Conservation (phyloP, 2,329 filamentous ascomycete genomes). For the Tolypocladium inflatum region DNA sequence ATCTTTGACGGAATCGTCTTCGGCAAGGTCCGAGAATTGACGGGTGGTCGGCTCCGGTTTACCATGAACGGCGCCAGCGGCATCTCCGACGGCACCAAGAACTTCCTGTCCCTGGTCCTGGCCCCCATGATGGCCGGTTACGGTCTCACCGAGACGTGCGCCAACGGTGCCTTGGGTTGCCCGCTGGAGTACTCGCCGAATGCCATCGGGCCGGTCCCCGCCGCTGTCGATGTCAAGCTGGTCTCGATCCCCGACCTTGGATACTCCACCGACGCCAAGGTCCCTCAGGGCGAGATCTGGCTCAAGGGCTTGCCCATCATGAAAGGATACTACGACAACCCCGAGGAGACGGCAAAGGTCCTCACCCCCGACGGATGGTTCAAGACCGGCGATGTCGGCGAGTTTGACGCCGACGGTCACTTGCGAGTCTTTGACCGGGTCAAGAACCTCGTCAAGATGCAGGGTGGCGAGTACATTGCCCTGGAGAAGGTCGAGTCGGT, state of each 20-base stretch:
- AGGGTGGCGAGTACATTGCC: constrained; percentile 93
- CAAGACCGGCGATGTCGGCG: constrained; percentile 91
- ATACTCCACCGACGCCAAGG: constrained; percentile 63
- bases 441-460: constrained; percentile 96
- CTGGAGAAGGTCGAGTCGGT: constrained; percentile 91
- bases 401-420: constrained; percentile 73
- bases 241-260: constrained; percentile 85
- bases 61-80: constrained; percentile 93
- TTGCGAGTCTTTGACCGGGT: constrained; percentile 86
- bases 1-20: constrained; percentile 80
- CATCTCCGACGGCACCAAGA: constrained; percentile 76
- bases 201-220: constrained; percentile 69
- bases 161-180: constrained; percentile 73
- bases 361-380: constrained; percentile 88
- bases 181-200: constrained; percentile 74
- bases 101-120: constrained; percentile 85
- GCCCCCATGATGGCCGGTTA: constrained; percentile 94
- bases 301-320: constrained; percentile 72
- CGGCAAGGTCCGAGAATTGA: constrained; percentile 82
- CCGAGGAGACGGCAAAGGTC: constrained; percentile 71
- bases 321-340: constrained; percentile 73
- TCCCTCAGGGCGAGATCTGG: constrained; percentile 87
- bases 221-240: constrained; percentile 77
- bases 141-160: constrained; percentile 86
- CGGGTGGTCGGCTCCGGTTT: constrained; percentile 79